Conservation (phyloP, 106 monocot species). For the Platanthera guangdongensis region DNA sequence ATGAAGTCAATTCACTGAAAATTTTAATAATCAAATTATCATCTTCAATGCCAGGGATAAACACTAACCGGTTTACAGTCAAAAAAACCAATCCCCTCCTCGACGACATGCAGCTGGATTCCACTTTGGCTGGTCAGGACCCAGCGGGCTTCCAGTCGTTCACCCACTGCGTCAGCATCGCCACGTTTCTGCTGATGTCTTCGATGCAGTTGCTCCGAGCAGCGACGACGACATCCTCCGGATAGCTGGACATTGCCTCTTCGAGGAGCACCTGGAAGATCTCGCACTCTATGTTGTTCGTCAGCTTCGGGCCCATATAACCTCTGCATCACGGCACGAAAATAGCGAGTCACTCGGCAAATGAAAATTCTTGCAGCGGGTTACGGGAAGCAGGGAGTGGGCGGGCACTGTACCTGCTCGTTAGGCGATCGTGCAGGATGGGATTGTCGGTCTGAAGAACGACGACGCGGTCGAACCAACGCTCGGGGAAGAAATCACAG, state of each 20-base stretch:
- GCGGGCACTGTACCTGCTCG: conserved; percentile 45
- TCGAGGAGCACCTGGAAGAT: conserved; percentile 89
- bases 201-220: conserved; percentile 69
- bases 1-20: too few species aligned
- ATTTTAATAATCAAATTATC: too few species aligned
- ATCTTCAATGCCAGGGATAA: too few species aligned
- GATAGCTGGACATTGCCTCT: conserved; percentile 72
- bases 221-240: conserved; percentile 50
- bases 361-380: not conserved
- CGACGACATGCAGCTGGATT: too few species aligned
- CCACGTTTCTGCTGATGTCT: conserved; percentile 73
- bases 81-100: too few species aligned
- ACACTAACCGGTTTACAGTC: too few species aligned
- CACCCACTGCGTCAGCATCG: conserved; percentile 56
- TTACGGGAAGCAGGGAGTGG: not conserved
- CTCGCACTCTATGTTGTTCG: conserved; percentile 87
- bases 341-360: not conserved
- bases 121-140: not conserved
- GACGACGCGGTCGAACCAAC: conserved; percentile 86
- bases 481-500: conserved; percentile 95
- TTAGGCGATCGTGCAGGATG: conserved; percentile 81
- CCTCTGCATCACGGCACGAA: conserved; percentile 35
- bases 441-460: conserved; percentile 94
- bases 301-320: conserved; percentile 78
- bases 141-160: conserved; percentile 52